Percentiles rank a stretch among this genome's conserved stretches.
phyloP scores from a whole-genome alignment of 2,329 filamentous ascomycete species.

The Cadophora malorum region DNA sequence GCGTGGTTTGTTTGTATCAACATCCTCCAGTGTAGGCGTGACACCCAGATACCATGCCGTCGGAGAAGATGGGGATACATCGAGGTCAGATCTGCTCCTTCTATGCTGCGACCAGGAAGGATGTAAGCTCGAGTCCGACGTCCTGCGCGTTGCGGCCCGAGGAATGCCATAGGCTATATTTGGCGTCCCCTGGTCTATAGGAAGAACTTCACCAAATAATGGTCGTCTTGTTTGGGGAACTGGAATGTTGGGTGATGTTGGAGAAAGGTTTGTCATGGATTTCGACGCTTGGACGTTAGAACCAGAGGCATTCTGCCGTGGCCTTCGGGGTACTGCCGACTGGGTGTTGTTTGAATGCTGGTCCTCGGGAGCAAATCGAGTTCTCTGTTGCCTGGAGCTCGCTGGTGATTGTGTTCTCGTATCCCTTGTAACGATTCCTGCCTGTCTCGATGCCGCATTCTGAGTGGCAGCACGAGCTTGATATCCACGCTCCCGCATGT shows the following conservation, averaged over 20 bases:
- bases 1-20: slow-evolving; percentile 38
- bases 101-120: slow-evolving; percentile 53
- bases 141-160: slow-evolving; percentile 60
- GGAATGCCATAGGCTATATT: slow-evolving; percentile 66
- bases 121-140: slow-evolving; percentile 74
- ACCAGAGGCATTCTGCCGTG: slow-evolving; percentile 49
- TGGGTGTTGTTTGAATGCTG: slow-evolving; percentile 60
- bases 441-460: slow-evolving; percentile 31
- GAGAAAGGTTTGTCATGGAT: slow-evolving; percentile 52
- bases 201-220: slow-evolving; percentile 77
- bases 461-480: slow-evolving; percentile 41
- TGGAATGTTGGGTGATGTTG: slow-evolving; percentile 41
- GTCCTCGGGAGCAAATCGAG: slow-evolving; percentile 57
- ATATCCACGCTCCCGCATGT: slow-evolving; percentile 40
- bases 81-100: slow-evolving; percentile 62
- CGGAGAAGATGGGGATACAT: slow-evolving; percentile 66
- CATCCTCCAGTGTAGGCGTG: slow-evolving; percentile 51
- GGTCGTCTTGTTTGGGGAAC: slow-evolving; percentile 54
- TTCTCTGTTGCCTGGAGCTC: slow-evolving; percentile 48
- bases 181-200: slow-evolving; percentile 60
- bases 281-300: slow-evolving; percentile 50
- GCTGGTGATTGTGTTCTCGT: slow-evolving; percentile 35
- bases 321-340: slow-evolving; percentile 66
- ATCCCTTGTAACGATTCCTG: slow-evolving; percentile 36
- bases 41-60: slow-evolving; percentile 67